phyloP scores from a whole-genome alignment of 805 yeast species.

The Zygotorulaspora danielsina region DNA sequence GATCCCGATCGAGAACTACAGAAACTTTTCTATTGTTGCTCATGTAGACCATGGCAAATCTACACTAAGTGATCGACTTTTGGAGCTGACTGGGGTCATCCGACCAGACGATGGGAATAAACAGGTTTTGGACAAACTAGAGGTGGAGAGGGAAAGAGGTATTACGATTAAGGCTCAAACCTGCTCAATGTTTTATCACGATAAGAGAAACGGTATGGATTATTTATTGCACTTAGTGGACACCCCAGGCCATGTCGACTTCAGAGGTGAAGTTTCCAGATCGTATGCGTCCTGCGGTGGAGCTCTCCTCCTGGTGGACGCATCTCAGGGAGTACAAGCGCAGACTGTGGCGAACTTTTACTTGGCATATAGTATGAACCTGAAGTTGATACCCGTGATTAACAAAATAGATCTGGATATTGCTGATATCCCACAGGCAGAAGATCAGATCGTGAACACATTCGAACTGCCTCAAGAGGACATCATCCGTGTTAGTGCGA shows the following conservation, averaged over 20 bases:
- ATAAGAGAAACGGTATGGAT: constrained; percentile 54
- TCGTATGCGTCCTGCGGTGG: constrained; percentile 97
- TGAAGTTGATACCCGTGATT: constrained; percentile 80
- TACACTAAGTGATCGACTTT: constrained; percentile 79
- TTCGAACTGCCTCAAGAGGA: constrained; percentile 75
- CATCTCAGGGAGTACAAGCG: constrained; percentile 94
- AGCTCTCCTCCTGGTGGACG: constrained; percentile 85
- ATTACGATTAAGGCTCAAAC: constrained; percentile 97
- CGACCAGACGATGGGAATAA: constrained; percentile 61
- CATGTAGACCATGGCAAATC: constrained; percentile 91
- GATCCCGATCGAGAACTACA: constrained; percentile 76
- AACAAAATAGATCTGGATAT: constrained; percentile 82
- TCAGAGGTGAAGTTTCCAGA: constrained; percentile 80
- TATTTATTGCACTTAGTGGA: constrained; percentile 87
- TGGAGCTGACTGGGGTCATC: constrained; percentile 87
- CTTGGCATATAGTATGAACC: constrained; percentile 79
- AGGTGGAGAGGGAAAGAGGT: constrained; percentile 94
- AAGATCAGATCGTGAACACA: constrained; percentile 77
- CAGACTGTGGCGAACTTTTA: constrained; percentile 98
- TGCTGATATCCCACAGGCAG: constrained; percentile 76
- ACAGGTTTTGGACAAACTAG: constrained; percentile 85
- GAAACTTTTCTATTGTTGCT: constrained; percentile 93
- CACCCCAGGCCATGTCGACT: constrained; percentile 98
- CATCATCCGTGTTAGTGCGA: constrained; percentile 84
- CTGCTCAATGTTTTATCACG: constrained; percentile 81